Evolutionary conservation across 208 protist species (phyloP).

Genomic region (Herpetomonas tarakana): DNA sequence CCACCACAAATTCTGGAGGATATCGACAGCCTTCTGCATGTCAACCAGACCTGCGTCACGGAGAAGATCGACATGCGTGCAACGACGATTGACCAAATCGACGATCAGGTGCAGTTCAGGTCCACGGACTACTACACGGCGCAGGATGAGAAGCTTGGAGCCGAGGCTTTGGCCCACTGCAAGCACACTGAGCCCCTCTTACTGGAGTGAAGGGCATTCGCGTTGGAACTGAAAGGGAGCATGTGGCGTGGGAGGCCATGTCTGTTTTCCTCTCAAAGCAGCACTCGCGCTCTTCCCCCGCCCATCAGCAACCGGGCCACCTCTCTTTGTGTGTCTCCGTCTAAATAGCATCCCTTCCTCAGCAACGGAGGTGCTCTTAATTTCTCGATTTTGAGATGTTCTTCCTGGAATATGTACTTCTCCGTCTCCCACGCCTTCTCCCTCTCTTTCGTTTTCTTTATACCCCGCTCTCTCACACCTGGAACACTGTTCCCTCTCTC

Average conservation of each 20-base stretch:
- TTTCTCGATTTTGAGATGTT: too few species aligned
- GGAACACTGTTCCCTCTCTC: background rate
- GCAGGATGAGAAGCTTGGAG: constrained; percentile 40
- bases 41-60: constrained; percentile 66
- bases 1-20: constrained; percentile 65
- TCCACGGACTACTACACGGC: constrained; percentile 70
- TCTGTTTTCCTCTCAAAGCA: too few species aligned
- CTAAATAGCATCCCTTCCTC: too few species aligned
- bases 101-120: constrained; percentile 61
- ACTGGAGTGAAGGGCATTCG: constrained; percentile 16
- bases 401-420: too few species aligned
- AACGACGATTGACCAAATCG: constrained; percentile 40
- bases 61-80: constrained; percentile 53
- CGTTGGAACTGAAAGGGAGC: background rate
- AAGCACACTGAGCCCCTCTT: constrained; percentile 21
- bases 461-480: background rate
- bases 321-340: too few species aligned
- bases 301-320: too few species aligned
- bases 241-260: too few species aligned
- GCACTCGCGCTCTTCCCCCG: too few species aligned
- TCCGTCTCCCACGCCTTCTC: too few species aligned
- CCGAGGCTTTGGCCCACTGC: constrained; percentile 49
- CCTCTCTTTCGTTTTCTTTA: too few species aligned
- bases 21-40: constrained; percentile 70
- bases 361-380: too few species aligned